phyloP scores from a whole-genome alignment of 1,139 yeast species.

The Candida sojae region DNA sequence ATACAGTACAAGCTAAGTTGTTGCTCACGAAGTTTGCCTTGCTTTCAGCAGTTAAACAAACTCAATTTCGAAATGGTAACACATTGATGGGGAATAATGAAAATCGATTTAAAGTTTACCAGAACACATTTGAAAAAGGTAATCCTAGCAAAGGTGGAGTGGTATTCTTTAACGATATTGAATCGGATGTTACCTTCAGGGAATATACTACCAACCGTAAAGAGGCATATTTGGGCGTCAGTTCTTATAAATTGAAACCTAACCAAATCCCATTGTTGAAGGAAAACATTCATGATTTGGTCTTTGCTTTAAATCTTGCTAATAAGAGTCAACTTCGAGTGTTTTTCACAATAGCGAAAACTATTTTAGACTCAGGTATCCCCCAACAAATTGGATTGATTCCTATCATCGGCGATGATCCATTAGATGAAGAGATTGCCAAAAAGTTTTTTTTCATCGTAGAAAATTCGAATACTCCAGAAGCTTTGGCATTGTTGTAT shows the following conservation, averaged over 20 bases:
- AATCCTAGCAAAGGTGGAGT: constrained; percentile 42
- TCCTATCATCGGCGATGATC: constrained; percentile 49
- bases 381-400: constrained; percentile 84
- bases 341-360: constrained; percentile 49
- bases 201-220: constrained; percentile 45
- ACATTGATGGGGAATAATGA: constrained; percentile 36
- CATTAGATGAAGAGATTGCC: constrained; percentile 31
- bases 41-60: constrained; percentile 34
- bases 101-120: constrained; percentile 38
- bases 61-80: constrained; percentile 38
- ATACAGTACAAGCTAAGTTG: constrained; percentile 33
- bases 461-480: constrained; percentile 30
- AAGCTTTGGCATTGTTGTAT: constrained; percentile 45
- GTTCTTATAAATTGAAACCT: constrained; percentile 30
- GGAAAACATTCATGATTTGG: constrained; percentile 75
- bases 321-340: constrained; percentile 49
- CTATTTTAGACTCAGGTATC: constrained; percentile 56
- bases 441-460: constrained; percentile 35
- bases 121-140: constrained; percentile 27
- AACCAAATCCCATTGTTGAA: constrained; percentile 70
- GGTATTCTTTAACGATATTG: constrained; percentile 78
- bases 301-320: constrained; percentile 69
- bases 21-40: constrained; percentile 49
- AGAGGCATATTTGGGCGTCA: constrained; percentile 35
- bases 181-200: constrained; percentile 56